These are phyloP conservation scores for Phytophthora hybrid DNA, from an alignment of 352 stramenopile species.

Conservation along the genomic window DNA sequence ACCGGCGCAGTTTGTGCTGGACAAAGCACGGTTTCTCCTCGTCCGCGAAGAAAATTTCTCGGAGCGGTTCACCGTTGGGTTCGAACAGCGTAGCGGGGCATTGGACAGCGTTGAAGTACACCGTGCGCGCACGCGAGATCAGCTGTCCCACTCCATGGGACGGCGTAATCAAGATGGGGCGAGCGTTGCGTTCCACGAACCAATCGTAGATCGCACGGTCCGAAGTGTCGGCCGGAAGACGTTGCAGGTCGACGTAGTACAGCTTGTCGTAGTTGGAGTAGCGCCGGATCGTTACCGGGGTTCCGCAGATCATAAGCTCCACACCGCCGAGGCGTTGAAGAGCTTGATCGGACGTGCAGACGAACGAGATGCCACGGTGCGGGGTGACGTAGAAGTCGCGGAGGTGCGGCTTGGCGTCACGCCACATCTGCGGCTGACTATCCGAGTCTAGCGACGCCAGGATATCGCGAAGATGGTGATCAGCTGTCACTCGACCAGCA, in stretches of 20 bases:
- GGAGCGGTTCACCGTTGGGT: neutral
- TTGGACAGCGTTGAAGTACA: conserved; percentile 2
- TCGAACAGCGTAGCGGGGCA: neutral
- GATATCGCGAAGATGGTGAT: conserved; percentile 4
- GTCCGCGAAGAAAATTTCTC: conserved; percentile 1
- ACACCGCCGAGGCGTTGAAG: neutral
- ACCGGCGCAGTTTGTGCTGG: neutral
- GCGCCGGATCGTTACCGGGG: conserved; percentile 2
- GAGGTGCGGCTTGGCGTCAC: neutral
- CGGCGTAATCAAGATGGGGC: conserved; percentile 11
- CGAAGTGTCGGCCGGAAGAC: neutral
- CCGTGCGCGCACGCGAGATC: neutral
- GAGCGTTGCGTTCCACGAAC: neutral
- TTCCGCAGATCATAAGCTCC: conserved; percentile 3
- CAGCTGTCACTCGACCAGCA: neutral
- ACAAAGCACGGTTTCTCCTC: conserved; percentile 13
- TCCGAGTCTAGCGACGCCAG: conserved; percentile 1
- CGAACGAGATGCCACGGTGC: neutral
- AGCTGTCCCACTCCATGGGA: neutral
- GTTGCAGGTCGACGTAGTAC: conserved; percentile 3
- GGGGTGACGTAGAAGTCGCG: neutral
- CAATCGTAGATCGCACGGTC: conserved; percentile 7
- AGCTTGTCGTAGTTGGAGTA: conserved; percentile 15
- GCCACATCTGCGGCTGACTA: conserved; percentile 4
- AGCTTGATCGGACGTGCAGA: neutral